Evolutionary conservation across 2,329 filamentous ascomycete species (phyloP), one percentile per base, ranked within the genome.

Genomic region (Cyclaneusma minus): DNA sequence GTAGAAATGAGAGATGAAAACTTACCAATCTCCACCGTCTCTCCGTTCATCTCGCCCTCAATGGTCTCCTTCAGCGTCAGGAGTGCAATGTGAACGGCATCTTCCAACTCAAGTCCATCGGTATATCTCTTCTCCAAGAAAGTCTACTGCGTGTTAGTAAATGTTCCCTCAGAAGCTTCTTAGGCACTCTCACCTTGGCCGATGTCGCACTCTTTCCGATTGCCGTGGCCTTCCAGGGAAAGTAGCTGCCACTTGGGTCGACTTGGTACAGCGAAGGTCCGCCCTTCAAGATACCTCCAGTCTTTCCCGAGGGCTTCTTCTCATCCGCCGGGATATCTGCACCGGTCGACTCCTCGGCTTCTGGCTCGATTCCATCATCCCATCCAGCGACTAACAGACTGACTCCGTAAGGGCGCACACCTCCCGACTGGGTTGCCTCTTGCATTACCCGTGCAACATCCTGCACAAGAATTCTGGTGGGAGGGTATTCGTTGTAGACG

Each of bases 401-500:
- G 45, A 98, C 89, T 47, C 89, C 89, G 51, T 95, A 98, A 24
- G 89, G 89, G 38, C 89, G 70, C 37, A 98, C 87, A 71, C 89
- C 89, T 50, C 89, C 89, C 20, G 83, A 93, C 57, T 98, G 89
- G 33, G 89, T 98, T 34, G 89, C 89, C 60, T 98, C 89, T 59
- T 98, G 89, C 77, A 98, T 94, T 40, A 95, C 87, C 38, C 84
- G 72, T 33, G 89, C 89, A 31, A 98, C 85, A 48, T 98, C 89
- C 58, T 98, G 89, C 30, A 98, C 89, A 60, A 98, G 70, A 77
- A 98, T 98, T 54, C 89, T 76, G 30, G 89, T 98, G 5, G 89
- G 89, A n/a, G 89, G 89, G 62, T 98, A 98, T 62, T 98, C 89
- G 60, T 98, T 98, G 67, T 98, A 98, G 62, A 98, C 85, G 55